Base-by-base conservation (phyloP, 768 basidiomycete genomes). In the Pleurotus citrinopileatus region DNA sequence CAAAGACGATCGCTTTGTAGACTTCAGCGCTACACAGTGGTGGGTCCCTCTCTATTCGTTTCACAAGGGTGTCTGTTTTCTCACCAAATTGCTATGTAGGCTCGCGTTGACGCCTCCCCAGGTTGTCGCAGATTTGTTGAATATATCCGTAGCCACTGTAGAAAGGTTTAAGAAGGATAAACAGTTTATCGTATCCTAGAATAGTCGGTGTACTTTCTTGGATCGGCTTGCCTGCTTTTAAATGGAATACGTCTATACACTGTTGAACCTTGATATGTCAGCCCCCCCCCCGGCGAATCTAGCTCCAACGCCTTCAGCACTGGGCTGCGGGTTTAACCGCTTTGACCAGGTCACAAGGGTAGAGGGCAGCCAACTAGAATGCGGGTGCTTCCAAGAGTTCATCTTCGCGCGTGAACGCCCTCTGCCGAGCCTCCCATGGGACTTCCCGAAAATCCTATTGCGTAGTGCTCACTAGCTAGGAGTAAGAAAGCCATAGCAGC, bases 21-120 rank as follows among this genome's bases (percentile, higher is more conserved):
- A 59, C 27, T 59, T 59, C 51, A 59, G 58, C 44, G 58, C 58
- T 17, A 57, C 55, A 25, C 56, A 57, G 37, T 59, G 58, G 58
- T 51, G 20, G 4, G 34, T 37, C n/a, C 26, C 17, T 7, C 13
- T 34, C 19, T n/a, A n/a, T 10, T 9, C 7, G 3, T 25, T 15
- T 10, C 10, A 45, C 7, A 8, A 29, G 4, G 10, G 7, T 47
- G 8, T 27, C 45, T 26, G 12, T 19, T 22, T 29, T 27, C 12
- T 12, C 12, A 7, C 5, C 17, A 3, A 25, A 17, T 34, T n/a
- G 15, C n/a, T 19, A 26, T 36, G 6, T 17, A 38, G 53, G 56
- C 55, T 59, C 4, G 58, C 58, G 8, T 32, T 59, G 20, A 57
- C 58, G 9, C 58, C 58, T 9, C 58, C 58, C 22, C 58, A 59